Evolutionary conservation across 805 yeast genomes (phyloP), one percentile per base, ranked within the genome.

Genomic region (Starmera amethionina): DNA sequence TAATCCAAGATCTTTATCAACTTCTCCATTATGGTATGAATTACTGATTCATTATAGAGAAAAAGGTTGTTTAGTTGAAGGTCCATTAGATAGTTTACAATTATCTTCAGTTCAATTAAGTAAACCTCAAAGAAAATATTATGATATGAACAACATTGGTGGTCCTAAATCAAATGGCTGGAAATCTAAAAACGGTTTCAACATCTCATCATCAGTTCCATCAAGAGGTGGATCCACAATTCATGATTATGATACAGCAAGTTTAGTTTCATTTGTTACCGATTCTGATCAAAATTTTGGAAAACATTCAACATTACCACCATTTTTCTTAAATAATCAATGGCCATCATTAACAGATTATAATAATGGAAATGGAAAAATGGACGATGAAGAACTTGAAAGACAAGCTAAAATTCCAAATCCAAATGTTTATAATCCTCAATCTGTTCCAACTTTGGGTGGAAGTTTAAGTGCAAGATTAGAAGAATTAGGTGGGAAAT

Each of bases 41-140:
- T 63, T 89, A 43, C 65, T 89, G 48, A 61, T 75, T 36, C 94
- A 86, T 56, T 88, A 75, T 63, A 71, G 95, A 60, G 90, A 85
- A 50, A 75, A 73, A 41, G 95, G 95, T 1, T 83, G 94, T 60
- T 65, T 89, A 29, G 97, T 89, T 25, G 96, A 89, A 58, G 97
- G 97, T 10, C 77, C 86, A 2, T 67, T 89, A 48, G 90, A 82
- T 43, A 83, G 78, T 49, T 68, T 89, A 46, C 93, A 82, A 56
- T 62, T 82, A 38, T 79, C 88, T 44, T 67, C 80, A 42, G 78
- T 82, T 18, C 82, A 75, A 46, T 65, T 68, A 44, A 58, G 55
- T 16, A 62, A 56, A 46, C 62, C 62, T 15, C 30, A 29, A 18
- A 19, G 19, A 14, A 30, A 37, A 16, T 34, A 39, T 11, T 22